Evolutionary conservation across 148 eudicot genomes (phyloP).

Genomic region (Silene conica): DNA sequence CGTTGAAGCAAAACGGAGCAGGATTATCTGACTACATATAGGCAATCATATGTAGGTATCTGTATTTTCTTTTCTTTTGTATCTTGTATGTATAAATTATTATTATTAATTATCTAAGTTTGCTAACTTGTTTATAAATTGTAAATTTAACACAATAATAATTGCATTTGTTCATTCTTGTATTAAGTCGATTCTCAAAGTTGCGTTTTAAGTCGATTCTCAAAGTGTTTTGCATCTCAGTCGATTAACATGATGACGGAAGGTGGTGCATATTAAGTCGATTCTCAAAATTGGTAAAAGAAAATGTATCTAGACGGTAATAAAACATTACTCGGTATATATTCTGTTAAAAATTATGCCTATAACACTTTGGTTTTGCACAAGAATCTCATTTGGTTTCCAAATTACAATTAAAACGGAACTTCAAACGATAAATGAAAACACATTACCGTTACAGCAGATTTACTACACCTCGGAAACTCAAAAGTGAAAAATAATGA

Average conservation of each 20-base stretch:
- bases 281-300: no score
- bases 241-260: no score
- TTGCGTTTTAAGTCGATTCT: no score
- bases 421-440: background rate
- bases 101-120: conserved; percentile 1
- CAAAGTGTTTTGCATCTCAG: no score
- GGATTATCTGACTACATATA: conserved; percentile 25
- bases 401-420: background rate
- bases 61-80: background rate
- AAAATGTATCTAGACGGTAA: no score
- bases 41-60: background rate
- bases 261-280: no score
- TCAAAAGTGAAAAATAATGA: background rate
- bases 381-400: background rate
- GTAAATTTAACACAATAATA: no score
- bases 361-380: background rate
- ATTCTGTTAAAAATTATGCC: background rate
- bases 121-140: conserved; percentile 1
- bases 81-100: conserved; percentile 12
- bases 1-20: conserved; percentile 49
- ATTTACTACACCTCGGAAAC: conserved; percentile 9
- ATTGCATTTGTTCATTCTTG: no score
- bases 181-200: no score
- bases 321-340: no score
- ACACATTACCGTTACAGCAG: conserved; percentile 4